phyloP scores from a whole-genome alignment of 2,329 filamentous ascomycete genomes.

The Monosporascus sp. region DNA sequence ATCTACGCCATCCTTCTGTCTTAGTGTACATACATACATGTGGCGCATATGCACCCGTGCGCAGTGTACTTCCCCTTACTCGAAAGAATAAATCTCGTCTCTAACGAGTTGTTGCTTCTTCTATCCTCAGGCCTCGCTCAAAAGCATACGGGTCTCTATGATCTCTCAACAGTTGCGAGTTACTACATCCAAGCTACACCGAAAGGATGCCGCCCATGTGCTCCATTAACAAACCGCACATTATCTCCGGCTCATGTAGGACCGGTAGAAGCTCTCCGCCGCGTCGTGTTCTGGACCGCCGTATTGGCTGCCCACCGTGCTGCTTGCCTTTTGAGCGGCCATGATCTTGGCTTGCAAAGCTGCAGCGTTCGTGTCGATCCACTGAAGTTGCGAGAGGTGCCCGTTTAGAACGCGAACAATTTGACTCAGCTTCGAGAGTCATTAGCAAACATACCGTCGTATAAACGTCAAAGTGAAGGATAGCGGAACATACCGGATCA shows the following conservation, averaged over 20 bases:
- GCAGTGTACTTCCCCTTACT: slow-evolving; percentile 10
- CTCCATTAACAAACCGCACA: neutral
- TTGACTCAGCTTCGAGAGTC: slow-evolving; percentile 66
- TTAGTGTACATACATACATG: slow-evolving; percentile 25
- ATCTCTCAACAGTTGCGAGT: neutral
- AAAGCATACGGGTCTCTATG: neutral
- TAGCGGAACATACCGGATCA: slow-evolving; percentile 65
- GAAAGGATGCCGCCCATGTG: neutral
- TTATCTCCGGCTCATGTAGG: slow-evolving; percentile 65
- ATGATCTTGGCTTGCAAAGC: slow-evolving; percentile 77
- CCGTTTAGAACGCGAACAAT: slow-evolving; percentile 93
- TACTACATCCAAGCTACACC: neutral
- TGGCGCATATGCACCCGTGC: slow-evolving; percentile 5
- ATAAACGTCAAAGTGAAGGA: slow-evolving; percentile 14
- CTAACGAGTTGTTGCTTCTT: slow-evolving; percentile 6
- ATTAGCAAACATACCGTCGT: slow-evolving; percentile 5
- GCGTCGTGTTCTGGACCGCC: slow-evolving; percentile 61
- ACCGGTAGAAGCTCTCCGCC: slow-evolving; percentile 85
- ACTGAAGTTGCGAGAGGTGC: slow-evolving; percentile 85
- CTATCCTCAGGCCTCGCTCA: neutral
- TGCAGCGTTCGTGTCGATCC: slow-evolving; percentile 82
- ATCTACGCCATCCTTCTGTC: slow-evolving; percentile 11
- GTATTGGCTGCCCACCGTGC: slow-evolving; percentile 52
- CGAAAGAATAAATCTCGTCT: slow-evolving; percentile 12
- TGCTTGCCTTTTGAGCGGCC: slow-evolving; percentile 74